Base-by-base conservation (phyloP, 208 protist genomes). In the Angomonas deanei region DNA sequence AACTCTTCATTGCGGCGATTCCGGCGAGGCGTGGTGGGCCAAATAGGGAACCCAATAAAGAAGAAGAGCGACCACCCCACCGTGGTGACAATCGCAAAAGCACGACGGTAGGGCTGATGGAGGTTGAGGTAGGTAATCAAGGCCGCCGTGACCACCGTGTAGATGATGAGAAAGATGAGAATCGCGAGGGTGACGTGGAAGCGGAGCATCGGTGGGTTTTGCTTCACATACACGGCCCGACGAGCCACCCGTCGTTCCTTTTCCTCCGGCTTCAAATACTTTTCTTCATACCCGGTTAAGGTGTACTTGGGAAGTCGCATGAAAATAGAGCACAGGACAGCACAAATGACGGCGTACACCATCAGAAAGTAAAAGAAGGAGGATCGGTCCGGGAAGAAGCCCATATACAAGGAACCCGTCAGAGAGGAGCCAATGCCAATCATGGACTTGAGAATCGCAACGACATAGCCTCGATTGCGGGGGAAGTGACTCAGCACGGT, bases 321-420 rank as follows among this genome's bases (percentile, higher is more conserved):
- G 33, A 78, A 70, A 52, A 74, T 13, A 30, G 71, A 46, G 48
- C 58, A 70, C 32, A 81, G 53, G 11, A 77, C 42, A 27, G 61
- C 58, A 15, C 67, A 54, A 11, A 74, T 32, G 23, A 70, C 50
- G 3, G 58, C 59, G 33, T 76, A 50, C 24, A 49, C 60, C 21
- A 73, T 58, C 50, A 90, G 61, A 57, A 86, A 84, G 67, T 76
- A 86, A 55, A 90, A 77, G 49, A 74, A 80, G 47, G 62, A 24
- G 27, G 42, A 60, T 0, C 61, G 47, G 5, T 71, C 46, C 46
- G 39, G 52, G 49, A 86, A 86, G 69, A 78, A 84, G 21, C 69
- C 81, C 11, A 70, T 27, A 47, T 80, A 70, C 46, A 83, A 70
- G n/a, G 49, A 70, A 8, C 73, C 74, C 11, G 83, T 32, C 49